Base-by-base conservation (phyloP, 495 filamentous ascomycete species). In the Penicillium bovifimosum region DNA sequence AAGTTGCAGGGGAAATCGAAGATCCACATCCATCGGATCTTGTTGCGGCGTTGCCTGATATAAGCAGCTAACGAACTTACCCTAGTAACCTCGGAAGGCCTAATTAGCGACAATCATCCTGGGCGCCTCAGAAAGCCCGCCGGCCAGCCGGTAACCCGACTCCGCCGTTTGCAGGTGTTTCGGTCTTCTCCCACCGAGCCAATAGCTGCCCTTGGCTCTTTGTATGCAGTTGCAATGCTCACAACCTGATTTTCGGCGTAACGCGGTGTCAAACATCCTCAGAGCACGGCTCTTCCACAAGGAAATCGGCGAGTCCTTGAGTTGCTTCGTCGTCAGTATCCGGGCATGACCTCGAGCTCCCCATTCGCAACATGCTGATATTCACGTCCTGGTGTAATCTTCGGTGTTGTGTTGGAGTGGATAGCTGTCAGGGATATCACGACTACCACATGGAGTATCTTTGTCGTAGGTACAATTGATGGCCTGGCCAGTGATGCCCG, bases 361-460 rank as follows among this genome's bases (percentile, higher is more conserved):
- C 20, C 2, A 24, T 24, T 24, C 20, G 20, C 4, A 24, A 2
- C 20, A 24, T 90, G 18, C 87, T 88, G 53, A 80, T 90, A 20
- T 77, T 90, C 20, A 76, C 88, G 0, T 84, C 86, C n/a, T 86
- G 87, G 0, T 78, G 85, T 27, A 85, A 86, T 54, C 66, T 91
- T 91, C 2, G 79, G 78, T 24, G 70, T 73, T 36, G 73, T 70
- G 41, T 60, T 84, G 59, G 64, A 73, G 35, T 70, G 72, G 48
- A 78, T 81, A 71, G 80, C 86, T 0, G 76, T 77, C 69, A 54
- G 55, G 7, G 71, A 78, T 0, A 60, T 85, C 10, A 50, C 66
- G 7, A 77, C 80, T 55, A 73, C 90, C n/a, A n/a, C n/a, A n/a
- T n/a, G n/a, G n/a, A n/a, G n/a, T n/a, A n/a, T n/a, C 4, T 76